These are phyloP conservation scores for Aaosphaeria pasadenensis DNA, from an alignment of 2,329 filamentous ascomycete species.

Conservation along the genomic window DNA sequence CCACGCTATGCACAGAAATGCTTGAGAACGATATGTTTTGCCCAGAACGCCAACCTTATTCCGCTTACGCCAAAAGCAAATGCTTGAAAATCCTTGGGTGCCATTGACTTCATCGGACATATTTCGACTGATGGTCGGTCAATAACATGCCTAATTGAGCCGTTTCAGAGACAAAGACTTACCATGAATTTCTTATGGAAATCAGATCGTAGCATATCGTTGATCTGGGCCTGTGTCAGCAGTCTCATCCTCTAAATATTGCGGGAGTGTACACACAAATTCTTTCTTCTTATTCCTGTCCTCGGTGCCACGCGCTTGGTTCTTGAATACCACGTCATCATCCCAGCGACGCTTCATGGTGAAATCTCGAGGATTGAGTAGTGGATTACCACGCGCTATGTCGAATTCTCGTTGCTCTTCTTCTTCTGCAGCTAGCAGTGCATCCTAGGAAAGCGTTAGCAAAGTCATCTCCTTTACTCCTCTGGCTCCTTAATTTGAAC, in stretches of 20 bases:
- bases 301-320: conserved; percentile 92
- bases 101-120: conserved; percentile 32
- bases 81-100: conserved; percentile 7
- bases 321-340: conserved; percentile 98
- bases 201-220: conserved; percentile 89
- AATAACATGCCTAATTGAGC: too few species aligned
- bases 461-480: not conserved
- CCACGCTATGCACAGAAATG: conserved; percentile 11
- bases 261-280: conserved; percentile 54
- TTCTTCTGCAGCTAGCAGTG: conserved; percentile 74
- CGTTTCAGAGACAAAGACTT: conserved; percentile 14
- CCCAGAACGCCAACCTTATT: conserved; percentile 11
- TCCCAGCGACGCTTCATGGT: conserved; percentile 93
- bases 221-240: conserved; percentile 48
- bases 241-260: too few species aligned
- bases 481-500: too few species aligned
- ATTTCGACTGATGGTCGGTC: conserved; percentile 25
- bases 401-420: conserved; percentile 81
- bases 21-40: conserved; percentile 5
- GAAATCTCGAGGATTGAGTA: conserved; percentile 85
- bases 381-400: conserved; percentile 87
- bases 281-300: conserved; percentile 89
- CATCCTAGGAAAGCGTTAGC: conserved; percentile 54
- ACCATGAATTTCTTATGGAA: conserved; percentile 98
- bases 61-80: conserved; percentile 16